Evolutionary conservation across 2,329 filamentous ascomycete species (phyloP).

Genomic region (Alternaria rosae): DNA sequence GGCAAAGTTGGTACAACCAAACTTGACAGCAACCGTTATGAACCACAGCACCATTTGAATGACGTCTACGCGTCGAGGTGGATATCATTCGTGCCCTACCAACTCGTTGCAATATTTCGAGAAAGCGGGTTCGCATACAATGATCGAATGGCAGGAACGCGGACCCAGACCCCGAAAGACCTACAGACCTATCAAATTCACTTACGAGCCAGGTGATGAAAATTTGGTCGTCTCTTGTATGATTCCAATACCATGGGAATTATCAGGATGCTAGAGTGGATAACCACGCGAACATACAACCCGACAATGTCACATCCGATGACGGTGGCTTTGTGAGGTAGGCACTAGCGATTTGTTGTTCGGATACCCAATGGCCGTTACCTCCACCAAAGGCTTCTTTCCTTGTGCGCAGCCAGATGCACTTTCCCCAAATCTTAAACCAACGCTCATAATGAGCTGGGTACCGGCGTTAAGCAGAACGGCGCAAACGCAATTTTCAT

Average conservation of each 20-base stretch:
- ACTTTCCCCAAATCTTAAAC: neutral
- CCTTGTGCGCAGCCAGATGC: neutral
- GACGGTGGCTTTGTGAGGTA: neutral
- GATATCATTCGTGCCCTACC: neutral
- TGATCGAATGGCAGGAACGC: neutral
- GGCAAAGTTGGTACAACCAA: neutral
- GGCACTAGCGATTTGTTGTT: neutral
- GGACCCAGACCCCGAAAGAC: neutral
- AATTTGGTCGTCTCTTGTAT: neutral
- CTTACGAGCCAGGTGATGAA: neutral
- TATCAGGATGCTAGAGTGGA: neutral
- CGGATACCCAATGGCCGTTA: neutral
- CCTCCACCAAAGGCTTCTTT: neutral
- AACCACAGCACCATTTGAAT: neutral
- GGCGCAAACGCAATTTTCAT: neutral
- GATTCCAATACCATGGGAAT: neutral
- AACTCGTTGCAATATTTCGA: neutral
- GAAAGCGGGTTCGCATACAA: neutral
- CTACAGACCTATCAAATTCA: neutral
- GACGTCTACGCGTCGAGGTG: neutral
- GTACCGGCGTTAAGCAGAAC: neutral
- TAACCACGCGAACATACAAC: neutral
- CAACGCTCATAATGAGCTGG: neutral
- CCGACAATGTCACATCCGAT: neutral
- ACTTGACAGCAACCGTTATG: neutral